Evolutionary conservation across 2,329 filamentous ascomycete species (phyloP), one percentile per base, ranked within the genome.

Genomic region (Fusarium albidum): DNA sequence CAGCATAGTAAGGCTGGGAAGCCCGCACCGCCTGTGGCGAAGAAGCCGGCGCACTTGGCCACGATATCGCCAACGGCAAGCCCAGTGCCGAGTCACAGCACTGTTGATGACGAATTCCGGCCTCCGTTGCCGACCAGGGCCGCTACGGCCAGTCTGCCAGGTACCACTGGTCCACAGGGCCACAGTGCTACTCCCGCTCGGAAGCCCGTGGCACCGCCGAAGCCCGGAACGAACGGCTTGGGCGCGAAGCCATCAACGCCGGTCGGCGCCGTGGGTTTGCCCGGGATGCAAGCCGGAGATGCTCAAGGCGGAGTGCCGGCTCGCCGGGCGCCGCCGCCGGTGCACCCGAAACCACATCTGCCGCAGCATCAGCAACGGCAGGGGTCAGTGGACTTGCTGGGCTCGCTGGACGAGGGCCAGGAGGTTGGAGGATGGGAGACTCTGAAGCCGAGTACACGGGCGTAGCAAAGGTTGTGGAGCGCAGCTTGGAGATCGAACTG

Each of bases 1-100:
- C 59, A 69, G 44, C 64, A 67, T 34, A 57, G 65, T 34, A 71
- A 71, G 27, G 62, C 67, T 21, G 62, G 68, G 12, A 81, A 80
- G 57, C 67, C 72, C 9, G 72, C 81, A n/a, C 84, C 82, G 6
- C 82, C 81, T 1, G 77, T 89, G 42, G 87, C 86, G 17, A 83
- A 78, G 68, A 90, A 90, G 64, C 87, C 87, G 2, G 77, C 81
- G 3, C 82, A 85, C 58, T 75, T 86, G 5, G 63, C 73, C 13
- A 66, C 68, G 7, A 61, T 63, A 33, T 68, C 70, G 3, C 69
- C 67, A 2, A 49, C 46, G 14, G 52, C 63, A 21, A 68, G 64
- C 40, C 62, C 67, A n/a, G 52, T 41, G 9, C 38, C 55, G 10
- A 63, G 63, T 17, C 56, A 51, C 27, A 56, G 44, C 18, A 40